Evolutionary conservation across 139 green algal genomes (phyloP), one percentile per base, ranked within the genome.

Genomic region (Chlamydomonas eustigma): DNA sequence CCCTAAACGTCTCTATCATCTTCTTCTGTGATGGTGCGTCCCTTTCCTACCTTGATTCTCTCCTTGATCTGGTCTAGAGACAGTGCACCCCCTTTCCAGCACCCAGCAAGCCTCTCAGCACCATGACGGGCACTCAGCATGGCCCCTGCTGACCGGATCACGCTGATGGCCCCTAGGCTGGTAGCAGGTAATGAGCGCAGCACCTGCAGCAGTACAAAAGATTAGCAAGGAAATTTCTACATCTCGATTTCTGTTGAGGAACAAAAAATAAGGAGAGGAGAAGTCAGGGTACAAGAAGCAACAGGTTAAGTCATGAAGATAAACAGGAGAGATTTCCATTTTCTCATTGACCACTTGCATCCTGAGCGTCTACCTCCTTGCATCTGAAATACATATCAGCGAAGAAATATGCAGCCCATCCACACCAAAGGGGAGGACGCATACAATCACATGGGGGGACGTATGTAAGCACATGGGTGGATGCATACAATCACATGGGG

Each of bases 291-390:
- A n/a, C n/a, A n/a, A n/a, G n/a, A n/a, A n/a, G n/a, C n/a, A n/a
- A n/a, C n/a, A n/a, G n/a, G n/a, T n/a, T n/a, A n/a, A n/a, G n/a
- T n/a, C n/a, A n/a, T n/a, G n/a, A n/a, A n/a, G n/a, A n/a, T n/a
- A n/a, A n/a, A n/a, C n/a, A n/a, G n/a, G n/a, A n/a, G 75, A 74
- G 1, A 98, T 86, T 94, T 97, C 24, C 81, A 79, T 0, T 94
- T 94, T 5, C 92, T 82, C 75, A 98, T 35, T 70, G 18, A 22
- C 24, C 6, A 22, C 63, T 18, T 28, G 6, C 63, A 70, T 70
- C 18, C 63, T 37, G 6, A 31, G n/a, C 25, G 25, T 6, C 63
- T 35, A 22, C 6, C 63, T 35, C n/a, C n/a, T n/a, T n/a, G n/a
- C n/a, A n/a, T n/a, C n/a, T n/a, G n/a, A n/a, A n/a, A n/a, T n/a